These are phyloP conservation scores for Wickerhamiella cacticola DNA, from an alignment of 805 yeast species.

Conservation along the genomic window DNA sequence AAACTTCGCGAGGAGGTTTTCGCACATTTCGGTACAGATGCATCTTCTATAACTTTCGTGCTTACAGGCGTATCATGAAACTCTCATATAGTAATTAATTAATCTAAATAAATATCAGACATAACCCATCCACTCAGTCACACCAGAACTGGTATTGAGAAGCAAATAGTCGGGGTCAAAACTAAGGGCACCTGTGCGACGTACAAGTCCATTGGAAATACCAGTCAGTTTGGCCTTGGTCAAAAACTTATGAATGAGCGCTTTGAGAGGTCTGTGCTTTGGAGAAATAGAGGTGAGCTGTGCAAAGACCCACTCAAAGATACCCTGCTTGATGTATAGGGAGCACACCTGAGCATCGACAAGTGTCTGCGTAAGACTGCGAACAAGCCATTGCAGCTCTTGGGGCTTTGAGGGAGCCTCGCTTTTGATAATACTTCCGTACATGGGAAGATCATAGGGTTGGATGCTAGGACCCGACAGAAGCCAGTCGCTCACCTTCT, in stretches of 20 bases:
- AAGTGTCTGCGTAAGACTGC: slow-evolving; percentile 37
- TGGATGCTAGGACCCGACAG: slow-evolving; percentile 41
- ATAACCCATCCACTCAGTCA: slow-evolving; percentile 11
- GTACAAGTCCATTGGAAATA: slow-evolving; percentile 15
- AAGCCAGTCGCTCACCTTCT: slow-evolving; percentile 54
- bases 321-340: slow-evolving; percentile 40
- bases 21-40: slow-evolving; percentile 24
- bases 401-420: slow-evolving; percentile 33
- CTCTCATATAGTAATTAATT: slow-evolving; percentile 1
- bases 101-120: neutral
- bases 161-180: neutral
- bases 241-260: slow-evolving; percentile 14
- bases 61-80: too few relatives aligned
- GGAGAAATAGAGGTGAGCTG: slow-evolving; percentile 15
- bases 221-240: slow-evolving; percentile 17
- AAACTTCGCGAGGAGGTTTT: slow-evolving; percentile 30
- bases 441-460: slow-evolving; percentile 36
- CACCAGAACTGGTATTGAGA: neutral
- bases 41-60: slow-evolving; percentile 26
- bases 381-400: slow-evolving; percentile 57
- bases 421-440: slow-evolving; percentile 19
- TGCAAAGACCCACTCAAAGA: slow-evolving; percentile 57
- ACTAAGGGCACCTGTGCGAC: slow-evolving; percentile 17
- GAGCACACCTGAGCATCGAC: slow-evolving; percentile 41
- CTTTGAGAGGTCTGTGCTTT: slow-evolving; percentile 12